phyloP scores from a whole-genome alignment of 805 yeast genomes.

The Suhomyces sp. region DNA sequence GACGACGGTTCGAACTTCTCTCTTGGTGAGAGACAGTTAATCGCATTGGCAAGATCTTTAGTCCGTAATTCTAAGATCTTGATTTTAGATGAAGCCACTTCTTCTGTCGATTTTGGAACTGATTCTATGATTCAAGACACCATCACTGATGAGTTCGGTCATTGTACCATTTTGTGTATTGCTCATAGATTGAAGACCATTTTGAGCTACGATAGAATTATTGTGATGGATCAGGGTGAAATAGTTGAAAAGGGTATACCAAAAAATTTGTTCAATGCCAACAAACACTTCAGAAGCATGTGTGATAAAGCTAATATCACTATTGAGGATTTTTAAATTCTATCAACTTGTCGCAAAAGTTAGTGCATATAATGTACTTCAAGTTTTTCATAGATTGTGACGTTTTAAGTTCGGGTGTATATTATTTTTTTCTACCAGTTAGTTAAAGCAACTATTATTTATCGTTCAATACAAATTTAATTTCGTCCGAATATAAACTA shows the following conservation, averaged over 20 bases:
- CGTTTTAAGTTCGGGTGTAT: background rate
- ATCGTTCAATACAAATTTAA: background rate
- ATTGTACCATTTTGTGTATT: constrained; percentile 37
- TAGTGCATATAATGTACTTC: background rate
- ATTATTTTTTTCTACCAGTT: background rate
- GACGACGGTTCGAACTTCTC: constrained; percentile 38
- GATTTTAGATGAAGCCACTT: constrained; percentile 40
- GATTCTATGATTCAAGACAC: constrained; percentile 35
- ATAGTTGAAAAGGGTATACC: constrained; percentile 36
- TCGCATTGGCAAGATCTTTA: constrained; percentile 38
- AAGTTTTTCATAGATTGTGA: background rate
- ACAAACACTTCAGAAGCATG: constrained; percentile 32
- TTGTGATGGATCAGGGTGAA: constrained; percentile 34
- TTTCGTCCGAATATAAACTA: background rate
- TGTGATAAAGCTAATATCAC: constrained; percentile 35
- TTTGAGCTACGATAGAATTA: constrained; percentile 32
- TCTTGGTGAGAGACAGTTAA: constrained; percentile 38
- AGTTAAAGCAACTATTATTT: background rate
- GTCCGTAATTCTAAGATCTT: constrained; percentile 36
- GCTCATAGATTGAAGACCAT: constrained; percentile 41
- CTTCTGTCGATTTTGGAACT: constrained; percentile 39
- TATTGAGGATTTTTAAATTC: constrained; percentile 24
- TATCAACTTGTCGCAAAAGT: background rate
- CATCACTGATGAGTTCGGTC: constrained; percentile 28
- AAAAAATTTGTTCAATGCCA: constrained; percentile 25